A percentile compares a stretch with the other conserved stretches of the same genome.
Evolutionary conservation across 2,329 filamentous ascomycete genomes (phyloP).

Genomic region (Hymenoscyphus scutula): DNA sequence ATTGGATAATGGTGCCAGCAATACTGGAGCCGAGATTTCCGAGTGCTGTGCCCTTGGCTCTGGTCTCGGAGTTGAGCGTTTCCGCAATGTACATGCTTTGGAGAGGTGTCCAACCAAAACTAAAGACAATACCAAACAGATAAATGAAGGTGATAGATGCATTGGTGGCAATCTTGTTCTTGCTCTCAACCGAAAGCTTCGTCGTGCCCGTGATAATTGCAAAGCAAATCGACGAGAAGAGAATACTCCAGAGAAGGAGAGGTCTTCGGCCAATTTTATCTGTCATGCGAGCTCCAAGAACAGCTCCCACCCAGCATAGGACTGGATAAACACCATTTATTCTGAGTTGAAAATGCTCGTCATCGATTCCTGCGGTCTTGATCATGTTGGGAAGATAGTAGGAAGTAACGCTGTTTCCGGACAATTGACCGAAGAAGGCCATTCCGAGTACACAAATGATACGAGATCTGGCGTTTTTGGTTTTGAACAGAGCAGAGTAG

Average conservation of each 20-base stretch:
- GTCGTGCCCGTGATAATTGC: conserved; percentile 30
- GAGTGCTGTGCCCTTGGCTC: conserved; percentile 33
- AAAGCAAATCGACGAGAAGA: conserved; percentile 35
- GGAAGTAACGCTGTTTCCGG: conserved; percentile 43
- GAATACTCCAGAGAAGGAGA: conserved; percentile 47
- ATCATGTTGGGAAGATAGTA: conserved; percentile 46
- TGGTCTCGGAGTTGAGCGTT: conserved; percentile 44
- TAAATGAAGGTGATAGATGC: conserved; percentile 47
- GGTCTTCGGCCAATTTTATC: conserved; percentile 43
- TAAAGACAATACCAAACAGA: conserved; percentile 52
- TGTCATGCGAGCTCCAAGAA: conserved; percentile 44
- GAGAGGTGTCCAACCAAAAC: conserved; percentile 50
- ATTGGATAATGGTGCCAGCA: conserved; percentile 39
- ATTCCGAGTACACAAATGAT: conserved; percentile 36
- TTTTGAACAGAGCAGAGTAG: conserved; percentile 31
- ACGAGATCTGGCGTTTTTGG: conserved; percentile 29
- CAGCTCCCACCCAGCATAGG: conserved; percentile 41
- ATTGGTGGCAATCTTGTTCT: conserved; percentile 33
- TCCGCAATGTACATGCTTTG: conserved; percentile 51
- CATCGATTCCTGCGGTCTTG: conserved; percentile 40
- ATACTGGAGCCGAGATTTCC: conserved; percentile 43
- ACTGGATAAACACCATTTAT: conserved; percentile 42
- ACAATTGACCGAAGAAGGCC: conserved; percentile 20
- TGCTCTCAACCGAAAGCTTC: conserved; percentile 30
- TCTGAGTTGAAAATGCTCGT: conserved; percentile 41